These are phyloP conservation scores for Neurospora crassa DNA, from an alignment of 2,329 filamentous ascomycete species.

Conservation along the genomic window DNA sequence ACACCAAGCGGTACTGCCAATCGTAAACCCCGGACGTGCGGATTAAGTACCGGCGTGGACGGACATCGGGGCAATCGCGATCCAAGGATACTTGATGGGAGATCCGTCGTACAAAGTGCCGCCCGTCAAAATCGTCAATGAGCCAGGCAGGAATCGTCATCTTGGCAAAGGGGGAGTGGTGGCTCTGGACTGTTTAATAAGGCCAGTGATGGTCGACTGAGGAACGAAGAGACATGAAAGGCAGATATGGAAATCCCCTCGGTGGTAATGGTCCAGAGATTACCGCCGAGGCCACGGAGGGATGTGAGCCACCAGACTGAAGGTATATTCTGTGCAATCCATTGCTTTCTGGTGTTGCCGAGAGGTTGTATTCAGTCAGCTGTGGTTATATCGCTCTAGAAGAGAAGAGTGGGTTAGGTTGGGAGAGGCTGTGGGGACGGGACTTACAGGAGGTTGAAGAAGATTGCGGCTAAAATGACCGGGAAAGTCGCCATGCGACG, in stretches of 20 bases:
- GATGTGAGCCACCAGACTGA: not conserved
- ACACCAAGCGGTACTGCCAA: not conserved
- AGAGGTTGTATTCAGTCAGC: not conserved
- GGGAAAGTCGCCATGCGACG: not conserved
- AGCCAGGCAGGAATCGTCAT: not conserved
- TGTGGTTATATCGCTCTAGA: not conserved
- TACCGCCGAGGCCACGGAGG: not conserved
- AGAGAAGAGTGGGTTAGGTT: not conserved
- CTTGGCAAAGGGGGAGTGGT: not conserved
- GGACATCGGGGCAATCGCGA: not conserved
- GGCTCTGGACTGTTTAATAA: not conserved
- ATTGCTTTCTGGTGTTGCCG: not conserved
- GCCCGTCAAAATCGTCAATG: not conserved
- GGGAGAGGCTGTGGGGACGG: not conserved
- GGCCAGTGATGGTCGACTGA: not conserved
- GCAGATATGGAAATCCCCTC: not conserved
- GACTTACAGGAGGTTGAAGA: not conserved
- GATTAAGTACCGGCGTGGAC: not conserved
- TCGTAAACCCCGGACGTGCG: not conserved
- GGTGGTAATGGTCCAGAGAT: not conserved
- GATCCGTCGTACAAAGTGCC: not conserved
- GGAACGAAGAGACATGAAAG: not conserved
- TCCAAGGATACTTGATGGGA: not conserved
- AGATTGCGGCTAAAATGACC: not conserved
- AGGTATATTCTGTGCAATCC: not conserved